These are phyloP conservation scores for sweet orange (Citrus sinensis) DNA, from an alignment of 345 rosid genomes.

Conservation along the genomic window DNA sequence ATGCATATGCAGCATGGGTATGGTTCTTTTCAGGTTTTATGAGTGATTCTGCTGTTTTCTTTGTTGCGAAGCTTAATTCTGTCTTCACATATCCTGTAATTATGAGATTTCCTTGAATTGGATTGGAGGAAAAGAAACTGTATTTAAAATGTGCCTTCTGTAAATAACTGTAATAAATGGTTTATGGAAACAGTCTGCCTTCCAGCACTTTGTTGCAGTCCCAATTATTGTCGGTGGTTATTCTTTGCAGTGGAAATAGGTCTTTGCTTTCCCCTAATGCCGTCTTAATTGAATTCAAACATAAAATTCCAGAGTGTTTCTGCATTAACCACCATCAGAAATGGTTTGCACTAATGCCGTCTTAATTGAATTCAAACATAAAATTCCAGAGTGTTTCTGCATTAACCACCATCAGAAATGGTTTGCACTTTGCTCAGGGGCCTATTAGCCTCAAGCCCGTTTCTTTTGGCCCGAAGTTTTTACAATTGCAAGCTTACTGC, in stretches of 20 bases:
- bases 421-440: neutral
- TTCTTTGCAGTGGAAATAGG: neutral
- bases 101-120: neutral
- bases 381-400: neutral
- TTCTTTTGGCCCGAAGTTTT: too few relatives aligned
- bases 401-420: neutral
- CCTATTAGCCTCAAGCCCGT: too few relatives aligned
- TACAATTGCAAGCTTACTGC: too few relatives aligned
- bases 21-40: neutral
- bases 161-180: neutral
- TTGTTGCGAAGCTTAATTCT: neutral
- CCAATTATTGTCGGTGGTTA: neutral
- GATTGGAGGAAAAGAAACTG: too few relatives aligned
- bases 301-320: neutral
- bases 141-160: too few relatives aligned
- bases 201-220: neutral
- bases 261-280: neutral
- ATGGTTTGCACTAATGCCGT: neutral
- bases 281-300: neutral
- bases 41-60: neutral
- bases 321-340: neutral
- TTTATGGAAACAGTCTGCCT: neutral
- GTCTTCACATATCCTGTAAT: neutral
- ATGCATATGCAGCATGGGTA: neutral
- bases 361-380: neutral